These are phyloP conservation scores for Schizophyllum commune DNA, from an alignment of 1,284 basidiomycete species.

Conservation along the genomic window DNA sequence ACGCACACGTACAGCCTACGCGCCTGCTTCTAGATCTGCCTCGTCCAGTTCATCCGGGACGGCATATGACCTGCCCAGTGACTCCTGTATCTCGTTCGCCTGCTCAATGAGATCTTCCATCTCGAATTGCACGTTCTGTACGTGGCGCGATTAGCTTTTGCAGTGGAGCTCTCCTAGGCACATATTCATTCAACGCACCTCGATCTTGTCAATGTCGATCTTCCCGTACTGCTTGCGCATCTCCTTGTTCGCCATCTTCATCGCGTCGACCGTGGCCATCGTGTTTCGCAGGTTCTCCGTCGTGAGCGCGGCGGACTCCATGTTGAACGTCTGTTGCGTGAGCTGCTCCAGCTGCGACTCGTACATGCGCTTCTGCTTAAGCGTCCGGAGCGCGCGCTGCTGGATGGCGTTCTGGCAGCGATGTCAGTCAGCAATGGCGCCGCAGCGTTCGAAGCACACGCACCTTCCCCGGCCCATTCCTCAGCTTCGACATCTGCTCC, in stretches of 20 bases:
- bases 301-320: constrained; percentile 94
- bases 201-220: constrained; percentile 97
- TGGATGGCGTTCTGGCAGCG: constrained; percentile 75
- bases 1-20: not conserved
- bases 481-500: constrained; percentile 93
- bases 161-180: not conserved
- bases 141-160: not conserved
- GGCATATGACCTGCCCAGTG: constrained; percentile 87
- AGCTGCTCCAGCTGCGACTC: constrained; percentile 89
- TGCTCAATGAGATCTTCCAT: constrained; percentile 98
- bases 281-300: constrained; percentile 98
- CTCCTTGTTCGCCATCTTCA: constrained; percentile 97
- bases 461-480: constrained; percentile 94
- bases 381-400: constrained; percentile 87
- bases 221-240: constrained; percentile 97
- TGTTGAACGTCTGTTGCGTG: constrained; percentile 96
- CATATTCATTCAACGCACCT: constrained; percentile 45
- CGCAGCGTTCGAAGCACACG: not conserved
- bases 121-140: constrained; percentile 86
- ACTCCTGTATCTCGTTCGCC: constrained; percentile 97
- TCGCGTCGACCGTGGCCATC: constrained; percentile 99
- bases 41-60: constrained; percentile 98
- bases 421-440: not conserved
- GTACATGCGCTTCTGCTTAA: constrained; percentile 97
- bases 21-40: constrained; percentile 93